Evolutionary conservation across 148 eudicot species (phyloP), one percentile per base, ranked within the genome.

Genomic region (Camellia japonica): DNA sequence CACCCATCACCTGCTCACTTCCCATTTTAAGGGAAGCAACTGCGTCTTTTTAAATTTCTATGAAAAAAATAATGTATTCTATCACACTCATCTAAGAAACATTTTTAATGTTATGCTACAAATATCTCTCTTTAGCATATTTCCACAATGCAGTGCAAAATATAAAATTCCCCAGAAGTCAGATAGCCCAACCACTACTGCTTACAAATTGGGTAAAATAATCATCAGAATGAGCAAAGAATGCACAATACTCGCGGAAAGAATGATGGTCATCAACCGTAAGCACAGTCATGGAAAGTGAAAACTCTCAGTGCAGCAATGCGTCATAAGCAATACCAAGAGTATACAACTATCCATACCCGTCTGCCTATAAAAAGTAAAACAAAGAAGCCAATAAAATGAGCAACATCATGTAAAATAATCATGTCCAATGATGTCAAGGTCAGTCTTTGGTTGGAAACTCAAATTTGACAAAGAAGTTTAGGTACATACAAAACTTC

Each of bases 1-100:
- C 97, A 87, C 87, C 88, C 83, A 92, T 85, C 85, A 90, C 89
- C 91, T 86, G 89, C 90, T 87, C 81, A 82, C 92, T 86, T 89
- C 88, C 89, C 90, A 84, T 68, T 76, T 75, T 65, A 78, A 76
- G 88, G 89, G 92, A 90, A 86, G 90, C 84, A 86, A 83, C 87
- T 84, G 86, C 81, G 60, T 83, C 47, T 78, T 79, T 81, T 69
- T 42, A 43, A 73, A 82, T 46, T 81, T 83, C 79, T 80, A 66
- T 59, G 75, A 38, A 51, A 73, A 74, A 79, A 79, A 43, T 30
- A 73, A 60, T 46, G 23, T 63, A 79, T 49, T 65, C 78, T 79
- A 77, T 81, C 84, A 83, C 59, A 84, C 76, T 89, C 82, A 80
- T 68, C 75, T 79, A 83, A 30, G 38, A 30, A 30, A 79, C 68